Evolutionary conservation across 768 basidiomycete genomes (phyloP).

Genomic region (Hemileccinum impolitum): DNA sequence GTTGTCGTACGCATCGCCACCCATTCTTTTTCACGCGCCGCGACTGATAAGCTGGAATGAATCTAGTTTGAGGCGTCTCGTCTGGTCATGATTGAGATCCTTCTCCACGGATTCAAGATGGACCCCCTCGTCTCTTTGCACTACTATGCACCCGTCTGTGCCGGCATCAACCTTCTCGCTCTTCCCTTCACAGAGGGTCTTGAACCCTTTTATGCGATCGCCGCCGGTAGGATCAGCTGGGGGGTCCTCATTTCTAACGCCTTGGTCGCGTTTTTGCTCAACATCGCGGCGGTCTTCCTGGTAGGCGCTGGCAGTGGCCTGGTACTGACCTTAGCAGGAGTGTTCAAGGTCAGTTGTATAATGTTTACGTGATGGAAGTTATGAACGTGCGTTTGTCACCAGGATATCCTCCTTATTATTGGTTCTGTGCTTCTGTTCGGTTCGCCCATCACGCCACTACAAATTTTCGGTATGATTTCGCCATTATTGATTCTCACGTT

Average conservation of each 20-base stretch:
- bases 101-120: conserved; percentile 96
- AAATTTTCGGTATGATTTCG: conserved; percentile 64
- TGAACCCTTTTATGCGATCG: conserved; percentile 76
- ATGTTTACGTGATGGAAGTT: neutral
- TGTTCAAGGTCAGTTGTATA: conserved; percentile 66
- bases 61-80: conserved; percentile 87
- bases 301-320: conserved; percentile 86
- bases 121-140: conserved; percentile 93
- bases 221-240: conserved; percentile 52
- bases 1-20: conserved; percentile 53
- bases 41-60: neutral
- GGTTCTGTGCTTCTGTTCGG: conserved; percentile 89
- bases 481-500: neutral
- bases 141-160: conserved; percentile 96
- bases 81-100: conserved; percentile 93
- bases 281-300: conserved; percentile 92
- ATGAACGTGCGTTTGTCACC: conserved; percentile 25
- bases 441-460: conserved; percentile 73
- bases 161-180: conserved; percentile 78
- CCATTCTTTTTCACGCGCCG: neutral
- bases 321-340: conserved; percentile 89
- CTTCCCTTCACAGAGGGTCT: conserved; percentile 92
- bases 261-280: conserved; percentile 79
- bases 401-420: conserved; percentile 91
- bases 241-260: conserved; percentile 81